Evolutionary conservation across 192 early-diverging fungal species (phyloP), one percentile per base, ranked within the genome.

Genomic region (Coemansia furcata): DNA sequence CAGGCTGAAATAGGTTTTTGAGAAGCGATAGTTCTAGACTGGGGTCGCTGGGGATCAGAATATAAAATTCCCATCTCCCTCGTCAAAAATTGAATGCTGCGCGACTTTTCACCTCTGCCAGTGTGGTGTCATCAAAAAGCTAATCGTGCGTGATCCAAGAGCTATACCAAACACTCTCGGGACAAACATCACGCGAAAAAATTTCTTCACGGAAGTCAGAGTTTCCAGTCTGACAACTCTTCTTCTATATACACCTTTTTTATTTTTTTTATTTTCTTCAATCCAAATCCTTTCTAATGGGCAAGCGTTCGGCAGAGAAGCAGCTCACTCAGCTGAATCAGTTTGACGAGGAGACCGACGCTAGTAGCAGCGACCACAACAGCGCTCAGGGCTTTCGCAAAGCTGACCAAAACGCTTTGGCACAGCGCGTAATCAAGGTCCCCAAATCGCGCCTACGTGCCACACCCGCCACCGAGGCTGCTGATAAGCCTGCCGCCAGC

Each of bases 251-350:
- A 63, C 42, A 43, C 42, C 29, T 63, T 46, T 32, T 29, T 63
- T 46, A 17, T 29, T 36, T 33, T 43, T 46, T 63, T 30, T 32
- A 6, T 21, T 19, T 60, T 37, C 23, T 40, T 62, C 21, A 62
- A 37, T 42, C 29, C 44, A 30, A 19, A 46, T 43, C 12, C 2
- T 54, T 36, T 21, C 23, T 37, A 65, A 85, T 85, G 84, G 74
- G 50, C 5, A 85, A 85, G 52, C 84, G 84, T 38, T 29, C 29
- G 1, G 80, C 80, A n/a, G 80, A 82, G 0, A 79, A 68, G 59
- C 71, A 85, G 64, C 74, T 85, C 21, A 85, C 76, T 6, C 73
- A 85, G 67, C 71, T 76, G 61, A 85, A 85, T 38, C 83, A 85
- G 66, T 49, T 65, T 47, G 78, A 85, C 29, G 72, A 78, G 8